Evolutionary conservation across 2,329 filamentous ascomycete genomes (phyloP).

Genomic region (Ramularia endophylla): DNA sequence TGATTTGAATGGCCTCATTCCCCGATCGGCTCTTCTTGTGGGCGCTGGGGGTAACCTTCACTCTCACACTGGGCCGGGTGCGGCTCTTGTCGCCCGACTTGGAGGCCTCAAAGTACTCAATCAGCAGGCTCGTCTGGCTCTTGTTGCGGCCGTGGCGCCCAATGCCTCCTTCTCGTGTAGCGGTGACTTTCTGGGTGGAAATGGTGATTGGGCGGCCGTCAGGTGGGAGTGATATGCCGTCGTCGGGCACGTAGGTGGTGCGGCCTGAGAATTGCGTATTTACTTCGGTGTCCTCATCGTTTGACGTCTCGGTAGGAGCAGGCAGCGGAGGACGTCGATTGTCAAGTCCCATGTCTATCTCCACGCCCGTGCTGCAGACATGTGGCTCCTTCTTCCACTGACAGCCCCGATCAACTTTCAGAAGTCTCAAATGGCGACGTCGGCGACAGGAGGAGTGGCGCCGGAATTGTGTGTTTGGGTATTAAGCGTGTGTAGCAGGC

Average conservation of each 20-base stretch:
- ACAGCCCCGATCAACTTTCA: too few relatives aligned
- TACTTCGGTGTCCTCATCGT: constrained; percentile 45
- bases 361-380: too few relatives aligned
- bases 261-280: constrained; percentile 63
- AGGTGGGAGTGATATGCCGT: constrained; percentile 59
- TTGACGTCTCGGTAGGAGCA: constrained; percentile 61
- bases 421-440: too few relatives aligned
- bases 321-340: constrained; percentile 56
- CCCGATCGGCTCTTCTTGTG: constrained; percentile 48
- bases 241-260: constrained; percentile 52
- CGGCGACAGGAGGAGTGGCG: too few relatives aligned
- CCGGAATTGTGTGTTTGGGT: too few relatives aligned
- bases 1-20: constrained; percentile 79
- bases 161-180: constrained; percentile 42
- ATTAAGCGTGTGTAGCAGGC: too few relatives aligned
- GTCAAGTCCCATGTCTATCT: constrained; percentile 41
- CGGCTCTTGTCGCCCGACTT: constrained; percentile 56
- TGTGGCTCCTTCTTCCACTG: too few relatives aligned
- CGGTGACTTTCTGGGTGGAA: constrained; percentile 60
- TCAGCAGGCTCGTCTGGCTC: constrained; percentile 85
- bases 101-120: constrained; percentile 88
- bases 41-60: constrained; percentile 71
- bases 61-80: constrained; percentile 74
- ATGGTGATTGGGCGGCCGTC: constrained; percentile 92
- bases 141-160: constrained; percentile 48